Base-by-base conservation (phyloP, 73 alveolate genomes). In the Tetrahymena thermophila region DNA sequence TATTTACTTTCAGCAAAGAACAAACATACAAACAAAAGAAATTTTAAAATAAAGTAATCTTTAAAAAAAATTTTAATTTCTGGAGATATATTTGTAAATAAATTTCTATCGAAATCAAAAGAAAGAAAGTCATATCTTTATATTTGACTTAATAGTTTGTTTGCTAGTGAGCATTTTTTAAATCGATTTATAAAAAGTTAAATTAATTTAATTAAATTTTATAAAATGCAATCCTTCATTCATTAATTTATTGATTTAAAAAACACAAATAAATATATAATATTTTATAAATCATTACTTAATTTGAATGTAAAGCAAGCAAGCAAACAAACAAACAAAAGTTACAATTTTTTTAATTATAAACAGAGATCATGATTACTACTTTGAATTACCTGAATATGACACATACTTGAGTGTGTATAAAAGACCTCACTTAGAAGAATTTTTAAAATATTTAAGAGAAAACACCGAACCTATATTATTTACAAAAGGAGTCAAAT, bases 321-420 rank as follows among this genome's bases (percentile, higher is more conserved):
- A 37, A 37, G 7, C 43, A 37, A 37, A 37, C 43, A 7, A 37
- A 37, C 7, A 37, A 37, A 37, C 7, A 37, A 4, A 40, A 40
- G 85, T 23, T 23, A 10, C 34, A 56, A 56, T 11, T 71, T 71
- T 28, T 23, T n/a, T 19, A 28, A 28, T 71, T 7, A 23, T 13
- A 28, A 71, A 71, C 37, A 95, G 97, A 85, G 84, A 89, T 85
- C 94, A 95, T 37, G 97, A 95, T 89, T 89, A 85, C 94, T 95
- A 89, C 85, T 44, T 95, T 35, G 97, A 95, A 85, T 56, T 95
- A 23, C 97, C 97, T 4, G 97, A 95, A 95, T 95, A 50, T 43
- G 95, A 95, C 35, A 50, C 93, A 43, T 95, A 85, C 85, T 94
- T 95, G 44, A 85, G 94, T 89, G 95, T 95, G 6, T 95, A 95